Evolutionary conservation across 805 yeast species (phyloP).

Genomic region (Yamadazyma sp.): DNA sequence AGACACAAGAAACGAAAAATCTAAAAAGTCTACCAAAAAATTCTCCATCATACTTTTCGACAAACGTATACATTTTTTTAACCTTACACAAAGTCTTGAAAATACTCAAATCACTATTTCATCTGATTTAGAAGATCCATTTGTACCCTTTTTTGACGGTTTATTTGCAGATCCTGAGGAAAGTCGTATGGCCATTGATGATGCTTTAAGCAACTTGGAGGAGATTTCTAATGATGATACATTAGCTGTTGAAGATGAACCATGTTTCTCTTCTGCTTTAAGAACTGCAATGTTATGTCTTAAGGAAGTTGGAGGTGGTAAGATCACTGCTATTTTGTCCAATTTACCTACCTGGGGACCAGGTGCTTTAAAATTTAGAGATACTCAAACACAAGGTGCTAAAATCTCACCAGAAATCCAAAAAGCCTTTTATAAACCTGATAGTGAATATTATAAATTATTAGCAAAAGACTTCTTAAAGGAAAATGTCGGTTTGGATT

Average conservation of each 20-base stretch:
- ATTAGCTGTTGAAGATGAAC: constrained; percentile 47
- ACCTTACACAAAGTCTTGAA: constrained; percentile 54
- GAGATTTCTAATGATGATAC: constrained; percentile 34
- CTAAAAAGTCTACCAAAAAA: constrained; percentile 32
- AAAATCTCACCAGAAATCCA: constrained; percentile 40
- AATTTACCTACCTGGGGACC: constrained; percentile 79
- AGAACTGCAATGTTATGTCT: constrained; percentile 64
- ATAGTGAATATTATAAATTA: constrained; percentile 57
- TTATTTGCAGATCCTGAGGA: constrained; percentile 77
- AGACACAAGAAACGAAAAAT: constrained; percentile 35
- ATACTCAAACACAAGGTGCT: constrained; percentile 37
- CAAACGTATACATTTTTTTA: constrained; percentile 66
- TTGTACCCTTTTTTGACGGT: constrained; percentile 76
- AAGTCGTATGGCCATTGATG: constrained; percentile 60
- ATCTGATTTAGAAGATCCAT: constrained; percentile 72
- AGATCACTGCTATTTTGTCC: constrained; percentile 65
- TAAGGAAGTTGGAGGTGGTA: constrained; percentile 74
- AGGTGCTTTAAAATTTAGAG: constrained; percentile 57
- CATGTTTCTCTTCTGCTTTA: constrained; percentile 78
- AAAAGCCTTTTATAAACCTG: constrained; percentile 55
- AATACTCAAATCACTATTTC: constrained; percentile 59
- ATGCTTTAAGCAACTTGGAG: constrained; percentile 62
- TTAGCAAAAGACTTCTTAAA: constrained; percentile 55
- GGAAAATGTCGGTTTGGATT: constrained; percentile 69
- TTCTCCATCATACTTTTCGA: constrained; percentile 78